A percentile compares a stretch with the other conserved stretches of the same genome.
phyloP scores from a whole-genome alignment of 2,329 filamentous ascomycete genomes.

The Lachnellula arida region DNA sequence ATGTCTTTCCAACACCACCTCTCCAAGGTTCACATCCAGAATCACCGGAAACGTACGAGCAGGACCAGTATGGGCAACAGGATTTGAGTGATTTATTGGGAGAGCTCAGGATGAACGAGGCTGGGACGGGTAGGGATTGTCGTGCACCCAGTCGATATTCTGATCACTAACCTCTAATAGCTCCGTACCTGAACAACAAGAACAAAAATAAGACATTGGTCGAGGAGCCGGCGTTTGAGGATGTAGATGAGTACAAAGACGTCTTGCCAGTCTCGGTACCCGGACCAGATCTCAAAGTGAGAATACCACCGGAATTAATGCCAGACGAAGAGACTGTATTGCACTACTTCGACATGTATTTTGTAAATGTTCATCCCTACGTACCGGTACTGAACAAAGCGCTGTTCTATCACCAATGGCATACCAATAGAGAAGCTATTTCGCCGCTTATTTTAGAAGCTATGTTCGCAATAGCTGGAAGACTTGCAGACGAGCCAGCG shows the following conservation, averaged over 20 bases:
- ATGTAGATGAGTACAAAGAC: constrained; percentile 68
- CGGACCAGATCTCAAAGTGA: constrained; percentile 69
- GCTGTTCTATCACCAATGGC: constrained; percentile 86
- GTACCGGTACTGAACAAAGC: constrained; percentile 82
- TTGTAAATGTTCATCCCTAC: constrained; percentile 86
- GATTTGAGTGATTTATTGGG: constrained; percentile 78
- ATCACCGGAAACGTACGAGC: constrained; percentile 50
- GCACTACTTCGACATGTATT: constrained; percentile 87
- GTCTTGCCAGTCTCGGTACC: constrained; percentile 63
- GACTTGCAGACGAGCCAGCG: constrained; percentile 75
- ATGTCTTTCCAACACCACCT: constrained; percentile 51
- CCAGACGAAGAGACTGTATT: constrained; percentile 77
- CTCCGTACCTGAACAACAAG: constrained; percentile 76
- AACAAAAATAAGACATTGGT: constrained; percentile 41
- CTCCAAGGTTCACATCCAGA: constrained; percentile 32
- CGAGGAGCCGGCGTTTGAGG: constrained; percentile 62
- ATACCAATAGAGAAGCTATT: constrained; percentile 72
- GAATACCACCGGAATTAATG: constrained; percentile 91
- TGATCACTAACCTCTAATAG: constrained; percentile 38
- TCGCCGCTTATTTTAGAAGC: constrained; percentile 87
- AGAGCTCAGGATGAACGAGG: constrained; percentile 80
- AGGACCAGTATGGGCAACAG: constrained; percentile 62
- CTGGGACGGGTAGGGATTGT: constrained; percentile 66
- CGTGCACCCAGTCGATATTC: constrained; percentile 9
- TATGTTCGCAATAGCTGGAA: constrained; percentile 83